phyloP scores from a whole-genome alignment of 2,329 filamentous ascomycete genomes.

The Pseudogymnoascus destructans region DNA sequence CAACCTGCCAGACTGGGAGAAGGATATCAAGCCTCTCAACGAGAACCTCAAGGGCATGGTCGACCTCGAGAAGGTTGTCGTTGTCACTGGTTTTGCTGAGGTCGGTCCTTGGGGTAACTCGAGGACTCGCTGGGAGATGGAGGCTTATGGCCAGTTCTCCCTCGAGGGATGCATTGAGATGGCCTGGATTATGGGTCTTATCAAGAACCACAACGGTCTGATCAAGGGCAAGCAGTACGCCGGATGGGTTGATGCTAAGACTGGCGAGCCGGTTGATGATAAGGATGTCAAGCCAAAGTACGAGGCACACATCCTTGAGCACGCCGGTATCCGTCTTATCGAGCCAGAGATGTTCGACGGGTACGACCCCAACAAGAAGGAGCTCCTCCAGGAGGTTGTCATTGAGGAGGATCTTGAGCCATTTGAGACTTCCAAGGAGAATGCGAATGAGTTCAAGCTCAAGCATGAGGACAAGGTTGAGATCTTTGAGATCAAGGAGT shows the following conservation, averaged over 20 bases:
- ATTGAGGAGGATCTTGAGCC: slow-evolving; percentile 95
- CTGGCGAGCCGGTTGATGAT: slow-evolving; percentile 89
- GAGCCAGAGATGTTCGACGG: slow-evolving; percentile 94
- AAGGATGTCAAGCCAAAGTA: slow-evolving; percentile 97
- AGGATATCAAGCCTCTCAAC: slow-evolving; percentile 80
- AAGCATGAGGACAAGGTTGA: slow-evolving; percentile 97
- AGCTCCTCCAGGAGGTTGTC: slow-evolving; percentile 92
- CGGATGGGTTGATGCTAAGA: slow-evolving; percentile 92
- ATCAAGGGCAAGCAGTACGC: slow-evolving; percentile 95
- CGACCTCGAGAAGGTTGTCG: slow-evolving; percentile 93
- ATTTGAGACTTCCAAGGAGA: slow-evolving; percentile 95
- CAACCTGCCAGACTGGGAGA: slow-evolving; percentile 77
- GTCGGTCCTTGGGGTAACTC: slow-evolving; percentile 98
- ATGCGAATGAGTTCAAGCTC: slow-evolving; percentile 90
- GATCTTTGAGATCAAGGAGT: slow-evolving; percentile 87
- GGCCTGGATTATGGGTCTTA: slow-evolving; percentile 99
- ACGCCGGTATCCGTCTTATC: slow-evolving; percentile 93
- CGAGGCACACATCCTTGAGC: slow-evolving; percentile 90
- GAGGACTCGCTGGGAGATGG: slow-evolving; percentile 98
- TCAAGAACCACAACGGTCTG: slow-evolving; percentile 94
- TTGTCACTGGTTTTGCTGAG: slow-evolving; percentile 92
- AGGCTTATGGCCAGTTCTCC: slow-evolving; percentile 90
- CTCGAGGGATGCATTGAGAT: slow-evolving; percentile 97
- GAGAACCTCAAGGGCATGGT: slow-evolving; percentile 91
- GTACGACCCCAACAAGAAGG: slow-evolving; percentile 97